A percentile compares a stretch with the other conserved stretches of the same genome.
These are phyloP conservation scores for Aurantiochytrium sp. DNA, from an alignment of 108 stramenopile genomes.

Conservation along the genomic window DNA sequence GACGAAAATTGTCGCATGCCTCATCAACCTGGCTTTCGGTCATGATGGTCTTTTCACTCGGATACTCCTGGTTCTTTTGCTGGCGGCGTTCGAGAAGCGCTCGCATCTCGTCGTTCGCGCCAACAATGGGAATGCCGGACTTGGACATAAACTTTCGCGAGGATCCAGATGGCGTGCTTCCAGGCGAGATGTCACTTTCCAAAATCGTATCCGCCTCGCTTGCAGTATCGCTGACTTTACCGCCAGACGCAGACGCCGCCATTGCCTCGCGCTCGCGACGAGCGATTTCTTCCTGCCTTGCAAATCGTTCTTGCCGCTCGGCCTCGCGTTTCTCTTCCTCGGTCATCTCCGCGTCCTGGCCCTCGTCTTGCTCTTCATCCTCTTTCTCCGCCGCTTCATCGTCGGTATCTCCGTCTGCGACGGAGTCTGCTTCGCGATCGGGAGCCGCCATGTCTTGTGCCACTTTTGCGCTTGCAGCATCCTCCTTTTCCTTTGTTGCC, in stretches of 20 bases:
- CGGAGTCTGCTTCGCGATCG: neutral
- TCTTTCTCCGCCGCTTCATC: neutral
- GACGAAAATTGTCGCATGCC: neutral
- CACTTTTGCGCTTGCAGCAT: neutral
- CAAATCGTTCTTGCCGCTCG: neutral
- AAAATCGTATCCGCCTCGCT: neutral
- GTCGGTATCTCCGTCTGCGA: neutral
- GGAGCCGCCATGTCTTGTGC: neutral
- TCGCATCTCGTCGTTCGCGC: slow-evolving; percentile 17
- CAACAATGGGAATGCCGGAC: neutral
- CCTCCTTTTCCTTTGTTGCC: neutral
- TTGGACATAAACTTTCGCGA: neutral
- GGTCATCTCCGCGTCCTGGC: neutral
- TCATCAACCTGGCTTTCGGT: neutral
- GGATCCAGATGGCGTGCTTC: neutral
- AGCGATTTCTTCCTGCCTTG: neutral
- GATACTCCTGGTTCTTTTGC: neutral
- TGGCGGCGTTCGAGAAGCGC: neutral
- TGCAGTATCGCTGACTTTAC: neutral
- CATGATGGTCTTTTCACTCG: neutral
- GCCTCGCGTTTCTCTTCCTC: neutral
- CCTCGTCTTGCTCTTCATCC: neutral
- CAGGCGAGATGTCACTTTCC: neutral
- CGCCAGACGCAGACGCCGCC: neutral
- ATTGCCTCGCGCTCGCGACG: neutral